phyloP scores from a whole-genome alignment of 2,329 filamentous ascomycete genomes.

The Colletotrichum agaves region DNA sequence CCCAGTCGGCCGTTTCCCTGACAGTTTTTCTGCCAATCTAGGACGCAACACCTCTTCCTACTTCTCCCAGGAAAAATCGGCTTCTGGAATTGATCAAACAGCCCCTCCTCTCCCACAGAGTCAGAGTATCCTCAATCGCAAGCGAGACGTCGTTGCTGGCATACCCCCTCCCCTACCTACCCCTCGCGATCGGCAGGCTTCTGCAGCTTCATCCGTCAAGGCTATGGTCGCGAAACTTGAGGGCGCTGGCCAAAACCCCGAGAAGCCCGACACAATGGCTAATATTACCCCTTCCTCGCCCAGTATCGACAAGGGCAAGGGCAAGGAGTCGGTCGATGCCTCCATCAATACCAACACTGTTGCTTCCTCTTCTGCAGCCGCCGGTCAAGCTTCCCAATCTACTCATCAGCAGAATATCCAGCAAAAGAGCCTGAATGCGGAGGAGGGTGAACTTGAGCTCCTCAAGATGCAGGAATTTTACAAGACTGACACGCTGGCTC shows the following conservation, averaged over 20 bases:
- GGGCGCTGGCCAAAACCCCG: background rate
- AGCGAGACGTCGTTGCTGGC: slow-evolving; percentile 25
- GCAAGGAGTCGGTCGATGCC: slow-evolving; percentile 4
- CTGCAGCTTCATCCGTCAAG: slow-evolving; percentile 27
- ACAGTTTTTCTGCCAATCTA: slow-evolving; percentile 35
- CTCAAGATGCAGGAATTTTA: slow-evolving; percentile 32
- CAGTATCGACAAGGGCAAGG: slow-evolving; percentile 11
- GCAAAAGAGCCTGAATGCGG: background rate
- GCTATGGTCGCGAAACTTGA: slow-evolving; percentile 35
- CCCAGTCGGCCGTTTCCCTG: slow-evolving; percentile 27
- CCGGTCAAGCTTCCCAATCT: background rate
- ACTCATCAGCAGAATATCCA: background rate
- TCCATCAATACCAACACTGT: background rate
- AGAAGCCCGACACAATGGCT: slow-evolving; percentile 2
- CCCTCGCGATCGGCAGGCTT: slow-evolving; percentile 20
- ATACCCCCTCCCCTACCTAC: background rate
- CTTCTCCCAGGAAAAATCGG: background rate
- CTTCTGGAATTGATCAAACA: background rate
- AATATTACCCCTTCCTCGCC: slow-evolving; percentile 6
- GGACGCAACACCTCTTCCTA: slow-evolving; percentile 25
- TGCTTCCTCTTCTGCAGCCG: background rate
- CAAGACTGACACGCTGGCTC: slow-evolving; percentile 23
- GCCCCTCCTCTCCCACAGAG: slow-evolving; percentile 14
- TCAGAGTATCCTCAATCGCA: slow-evolving; percentile 17
- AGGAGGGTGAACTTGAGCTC: slow-evolving; percentile 21